Base-by-base conservation (phyloP, 2,329 filamentous ascomycete species). In the Mycosphaerelloides madeirae region DNA sequence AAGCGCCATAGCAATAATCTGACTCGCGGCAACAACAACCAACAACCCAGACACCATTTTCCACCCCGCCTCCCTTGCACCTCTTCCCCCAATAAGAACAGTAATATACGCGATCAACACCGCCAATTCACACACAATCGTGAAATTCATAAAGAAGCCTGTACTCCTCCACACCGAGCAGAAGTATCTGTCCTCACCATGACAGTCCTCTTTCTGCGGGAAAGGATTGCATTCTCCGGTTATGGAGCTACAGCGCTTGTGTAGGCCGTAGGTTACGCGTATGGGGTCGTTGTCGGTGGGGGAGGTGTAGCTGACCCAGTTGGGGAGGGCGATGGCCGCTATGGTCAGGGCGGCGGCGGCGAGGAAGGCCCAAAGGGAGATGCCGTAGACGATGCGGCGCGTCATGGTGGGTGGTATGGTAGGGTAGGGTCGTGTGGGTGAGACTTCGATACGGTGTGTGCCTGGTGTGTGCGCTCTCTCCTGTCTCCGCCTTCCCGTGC, bases 151-250 rank as follows among this genome's bases (percentile, higher is more conserved):
- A 53, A 95, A 69, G 68, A 96, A 97, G 18, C 87, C 89, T 29
- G 88, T 82, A 19, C 82, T 87, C 47, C 86, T 79, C 91, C 91
- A 98, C 77, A 94, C 85, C 58, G 82, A 85, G 73, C 93, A 97
- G 69, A 97, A 96, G 60, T 82, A 80, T 40, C 80, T 76, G 56
- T 83, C 78, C 41, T 80, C 77, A 56, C 75, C 77, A 43, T 72
- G 70, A 67, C 87, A 91, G 63, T 87, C 82, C 44, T 78, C 73
- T 42, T 77, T 70, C 52, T 76, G 73, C 3, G 87, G 87, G 65
- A 89, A 93, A 25, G 72, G 68, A 18, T 73, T 72, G 65, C 85
- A 90, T 50, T 65, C 65, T 38, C 79, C 74, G 34, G 78, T 78
- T 46, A 86, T 71, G 46, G 79, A 84, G 42, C 83, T 85, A 69